A percentile compares a stretch with the other conserved stretches of the same genome.
Conservation (phyloP, 768 basidiomycete species). For the Pleurotus citrinopileatus region DNA sequence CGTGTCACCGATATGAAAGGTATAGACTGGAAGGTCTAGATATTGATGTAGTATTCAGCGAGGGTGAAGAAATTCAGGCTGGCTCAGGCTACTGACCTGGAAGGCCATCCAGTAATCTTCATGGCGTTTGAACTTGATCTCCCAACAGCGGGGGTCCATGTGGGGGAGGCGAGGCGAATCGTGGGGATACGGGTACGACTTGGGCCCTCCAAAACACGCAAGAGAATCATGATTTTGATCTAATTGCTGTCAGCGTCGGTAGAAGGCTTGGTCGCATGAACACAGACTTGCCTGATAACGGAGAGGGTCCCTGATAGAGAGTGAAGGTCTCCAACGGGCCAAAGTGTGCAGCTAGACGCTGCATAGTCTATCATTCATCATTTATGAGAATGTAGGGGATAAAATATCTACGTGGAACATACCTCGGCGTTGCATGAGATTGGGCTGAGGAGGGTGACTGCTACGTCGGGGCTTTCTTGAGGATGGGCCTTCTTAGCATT, state of each 20-base stretch:
- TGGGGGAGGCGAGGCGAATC: constrained; percentile 45
- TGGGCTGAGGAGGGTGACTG: constrained; percentile 49
- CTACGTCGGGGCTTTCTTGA: constrained; percentile 21
- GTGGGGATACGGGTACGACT: constrained; percentile 49
- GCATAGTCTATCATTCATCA: constrained; percentile 41
- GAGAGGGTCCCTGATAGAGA: constrained; percentile 20
- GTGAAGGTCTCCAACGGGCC: constrained; percentile 61
- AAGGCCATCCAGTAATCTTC: constrained; percentile 61
- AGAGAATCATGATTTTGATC: background rate
- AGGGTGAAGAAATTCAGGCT: no score
- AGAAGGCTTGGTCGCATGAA: background rate
- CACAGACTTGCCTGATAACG: constrained; percentile 13
- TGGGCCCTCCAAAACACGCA: background rate
- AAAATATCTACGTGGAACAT: constrained; percentile 15
- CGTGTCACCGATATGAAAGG: constrained; percentile 76
- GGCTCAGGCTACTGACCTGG: no score
- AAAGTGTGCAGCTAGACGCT: constrained; percentile 53
- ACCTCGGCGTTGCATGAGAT: constrained; percentile 62
- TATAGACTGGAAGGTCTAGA: constrained; percentile 66
- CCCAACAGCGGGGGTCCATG: constrained; percentile 68
- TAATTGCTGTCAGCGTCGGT: background rate
- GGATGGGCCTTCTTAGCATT: constrained; percentile 47
- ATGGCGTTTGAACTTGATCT: constrained; percentile 76
- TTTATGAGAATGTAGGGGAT: background rate
- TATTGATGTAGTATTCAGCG: no score